Evolutionary conservation across 192 early-diverging fungal genomes (phyloP).

Genomic region (Diversispora eburnea): DNA sequence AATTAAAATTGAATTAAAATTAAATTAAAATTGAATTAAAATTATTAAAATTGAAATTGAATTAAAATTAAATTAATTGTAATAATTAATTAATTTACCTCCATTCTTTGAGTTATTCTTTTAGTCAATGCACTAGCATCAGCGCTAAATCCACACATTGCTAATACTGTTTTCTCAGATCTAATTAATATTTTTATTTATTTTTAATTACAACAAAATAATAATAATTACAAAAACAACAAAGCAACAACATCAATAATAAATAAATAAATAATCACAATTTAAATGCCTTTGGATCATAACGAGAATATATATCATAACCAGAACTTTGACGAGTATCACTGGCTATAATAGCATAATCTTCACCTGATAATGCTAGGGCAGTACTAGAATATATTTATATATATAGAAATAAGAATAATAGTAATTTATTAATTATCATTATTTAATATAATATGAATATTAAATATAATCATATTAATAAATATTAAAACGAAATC

Average conservation of each 20-base stretch:
- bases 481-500: slow-evolving; percentile 1
- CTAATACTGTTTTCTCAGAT: slow-evolving; percentile 78
- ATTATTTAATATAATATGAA: background rate
- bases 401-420: background rate
- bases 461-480: background rate
- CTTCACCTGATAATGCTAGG: slow-evolving; percentile 74
- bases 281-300: slow-evolving; percentile 84
- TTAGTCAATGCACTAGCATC: slow-evolving; percentile 85
- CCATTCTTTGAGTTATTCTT: slow-evolving; percentile 76
- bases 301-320: slow-evolving; percentile 93
- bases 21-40: background rate
- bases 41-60: background rate
- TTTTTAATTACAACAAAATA: background rate
- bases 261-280: slow-evolving; percentile 47
- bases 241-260: background rate
- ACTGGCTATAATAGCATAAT: slow-evolving; percentile 90
- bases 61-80: background rate
- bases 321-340: slow-evolving; percentile 95
- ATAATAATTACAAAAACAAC: too few species aligned
- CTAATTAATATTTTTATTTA: slow-evolving; percentile 33
- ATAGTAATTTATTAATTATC: too few species aligned
- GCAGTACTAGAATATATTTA: background rate
- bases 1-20: background rate
- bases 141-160: slow-evolving; percentile 83
- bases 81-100: slow-evolving; percentile 54